These are phyloP conservation scores for Xylaria curta DNA, from an alignment of 495 filamentous ascomycete species.

Conservation along the genomic window DNA sequence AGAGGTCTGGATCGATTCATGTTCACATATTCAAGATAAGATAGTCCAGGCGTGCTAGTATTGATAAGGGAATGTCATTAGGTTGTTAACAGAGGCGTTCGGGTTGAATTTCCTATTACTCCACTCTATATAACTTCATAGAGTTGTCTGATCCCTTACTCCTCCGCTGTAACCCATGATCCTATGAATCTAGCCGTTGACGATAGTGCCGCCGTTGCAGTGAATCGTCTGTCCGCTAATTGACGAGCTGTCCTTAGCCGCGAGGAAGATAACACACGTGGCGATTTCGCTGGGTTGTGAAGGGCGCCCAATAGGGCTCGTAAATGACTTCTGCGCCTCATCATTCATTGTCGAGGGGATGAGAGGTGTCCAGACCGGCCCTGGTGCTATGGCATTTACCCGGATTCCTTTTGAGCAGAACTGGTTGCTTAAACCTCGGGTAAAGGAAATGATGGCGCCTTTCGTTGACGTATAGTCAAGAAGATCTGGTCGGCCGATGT, in stretches of 20 bases:
- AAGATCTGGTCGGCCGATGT: constrained; percentile 80
- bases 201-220: constrained; percentile 70
- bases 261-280: constrained; percentile 85
- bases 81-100: background rate
- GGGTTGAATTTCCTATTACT: background rate
- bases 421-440: constrained; percentile 78
- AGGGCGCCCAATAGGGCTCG: constrained; percentile 78
- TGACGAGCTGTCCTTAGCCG: constrained; percentile 73
- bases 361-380: constrained; percentile 84
- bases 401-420: constrained; percentile 74
- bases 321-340: constrained; percentile 73
- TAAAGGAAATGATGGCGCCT: constrained; percentile 84
- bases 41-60: too few relatives aligned
- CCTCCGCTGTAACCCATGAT: background rate
- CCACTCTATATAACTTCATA: background rate
- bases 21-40: too few relatives aligned
- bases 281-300: constrained; percentile 81
- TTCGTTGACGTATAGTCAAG: constrained; percentile 88
- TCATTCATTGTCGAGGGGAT: constrained; percentile 80
- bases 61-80: too few relatives aligned
- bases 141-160: background rate
- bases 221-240: constrained; percentile 68
- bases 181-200: constrained; percentile 58
- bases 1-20: too few relatives aligned
- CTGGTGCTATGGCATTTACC: constrained; percentile 81